These are phyloP conservation scores for Smittium culicis DNA, from an alignment of 371 early-diverging fungal genomes.

Conservation along the genomic window DNA sequence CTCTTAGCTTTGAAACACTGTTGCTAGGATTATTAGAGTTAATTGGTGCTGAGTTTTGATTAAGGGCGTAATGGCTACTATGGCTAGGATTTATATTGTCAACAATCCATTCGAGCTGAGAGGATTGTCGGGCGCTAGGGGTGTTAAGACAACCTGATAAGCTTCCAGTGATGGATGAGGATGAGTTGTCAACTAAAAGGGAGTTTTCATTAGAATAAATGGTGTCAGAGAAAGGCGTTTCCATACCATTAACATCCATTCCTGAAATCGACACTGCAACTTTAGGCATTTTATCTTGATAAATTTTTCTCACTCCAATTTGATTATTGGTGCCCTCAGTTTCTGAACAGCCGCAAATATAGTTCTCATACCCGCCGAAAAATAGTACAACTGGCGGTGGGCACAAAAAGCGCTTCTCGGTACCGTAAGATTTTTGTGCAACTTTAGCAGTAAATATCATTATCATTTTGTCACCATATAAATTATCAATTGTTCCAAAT, in stretches of 20 bases:
- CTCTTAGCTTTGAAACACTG: conserved; percentile 25
- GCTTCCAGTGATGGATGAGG: background rate
- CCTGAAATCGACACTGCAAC: conserved; percentile 6
- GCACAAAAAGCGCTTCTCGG: conserved; percentile 68
- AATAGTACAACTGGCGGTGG: conserved; percentile 70
- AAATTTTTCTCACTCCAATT: background rate
- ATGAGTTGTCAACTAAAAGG: background rate
- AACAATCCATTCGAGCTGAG: conserved; percentile 12
- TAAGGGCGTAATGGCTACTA: background rate
- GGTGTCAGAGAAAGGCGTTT: background rate
- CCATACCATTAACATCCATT: conserved; percentile 1
- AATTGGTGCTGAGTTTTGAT: conserved; percentile 16
- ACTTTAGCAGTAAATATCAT: conserved; percentile 62
- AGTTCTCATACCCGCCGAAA: conserved; percentile 38
- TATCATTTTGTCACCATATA: conserved; percentile 47
- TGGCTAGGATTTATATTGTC: no score
- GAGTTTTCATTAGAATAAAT: background rate
- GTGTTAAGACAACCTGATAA: conserved; percentile 4
- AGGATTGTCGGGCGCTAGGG: conserved; percentile 9
- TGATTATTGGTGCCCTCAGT: background rate
- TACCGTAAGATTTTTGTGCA: conserved; percentile 72
- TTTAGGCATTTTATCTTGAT: conserved; percentile 2
- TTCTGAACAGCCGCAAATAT: conserved; percentile 30
- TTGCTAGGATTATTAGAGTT: conserved; percentile 10
- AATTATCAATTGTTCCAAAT: conserved; percentile 26